Conservation (phyloP, 371 early-diverging fungal species). For the Rhizomucor miehei region DNA sequence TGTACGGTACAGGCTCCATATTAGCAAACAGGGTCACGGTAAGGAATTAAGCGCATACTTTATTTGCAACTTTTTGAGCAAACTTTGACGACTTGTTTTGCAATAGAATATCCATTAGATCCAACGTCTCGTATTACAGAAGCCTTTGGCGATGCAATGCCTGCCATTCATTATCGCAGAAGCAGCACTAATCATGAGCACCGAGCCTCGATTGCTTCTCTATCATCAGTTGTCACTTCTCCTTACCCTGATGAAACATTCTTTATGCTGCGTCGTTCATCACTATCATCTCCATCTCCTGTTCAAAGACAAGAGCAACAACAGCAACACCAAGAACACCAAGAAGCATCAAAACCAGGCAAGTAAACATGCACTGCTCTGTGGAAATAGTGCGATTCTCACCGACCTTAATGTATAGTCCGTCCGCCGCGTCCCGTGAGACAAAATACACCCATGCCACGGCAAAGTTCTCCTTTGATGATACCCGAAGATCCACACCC, state of each 20-base stretch:
- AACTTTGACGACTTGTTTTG: background rate
- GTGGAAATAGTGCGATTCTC: background rate
- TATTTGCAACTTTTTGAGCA: background rate
- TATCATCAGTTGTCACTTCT: conserved; percentile 27
- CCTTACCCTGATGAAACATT: conserved; percentile 40
- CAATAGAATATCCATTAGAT: conserved; percentile 18
- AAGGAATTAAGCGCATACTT: background rate
- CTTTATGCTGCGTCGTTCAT: conserved; percentile 30
- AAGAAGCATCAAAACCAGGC: no score
- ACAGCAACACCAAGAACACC: background rate
- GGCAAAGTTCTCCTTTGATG: background rate
- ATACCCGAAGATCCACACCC: background rate
- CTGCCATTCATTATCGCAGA: conserved; percentile 32
- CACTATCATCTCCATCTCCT: background rate
- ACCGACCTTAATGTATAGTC: background rate
- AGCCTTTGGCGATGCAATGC: conserved; percentile 35
- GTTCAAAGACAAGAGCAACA: background rate
- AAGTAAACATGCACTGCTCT: no score
- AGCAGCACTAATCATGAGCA: conserved; percentile 35
- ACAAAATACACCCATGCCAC: conserved; percentile 1
- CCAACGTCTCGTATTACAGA: conserved; percentile 22
- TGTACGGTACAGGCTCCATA: conserved; percentile 25
- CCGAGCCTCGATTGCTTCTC: conserved; percentile 33
- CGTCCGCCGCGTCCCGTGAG: background rate
- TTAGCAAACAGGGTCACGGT: conserved; percentile 25